phyloP scores from a whole-genome alignment of 495 filamentous ascomycete genomes.

The Podospora conica region DNA sequence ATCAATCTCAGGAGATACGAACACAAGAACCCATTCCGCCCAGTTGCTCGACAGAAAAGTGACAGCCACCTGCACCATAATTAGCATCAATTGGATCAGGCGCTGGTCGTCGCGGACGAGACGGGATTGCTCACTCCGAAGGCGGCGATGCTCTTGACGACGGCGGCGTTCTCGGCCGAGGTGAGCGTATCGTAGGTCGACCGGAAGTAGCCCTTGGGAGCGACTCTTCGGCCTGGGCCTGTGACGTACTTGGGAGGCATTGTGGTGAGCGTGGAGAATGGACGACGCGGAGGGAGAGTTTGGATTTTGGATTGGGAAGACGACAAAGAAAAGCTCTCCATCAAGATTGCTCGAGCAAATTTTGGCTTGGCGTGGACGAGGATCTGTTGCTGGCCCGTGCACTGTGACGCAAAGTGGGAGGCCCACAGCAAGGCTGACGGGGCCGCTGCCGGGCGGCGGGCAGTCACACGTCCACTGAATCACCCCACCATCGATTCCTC shows the following conservation, averaged over 20 bases:
- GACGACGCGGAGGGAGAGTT: background rate
- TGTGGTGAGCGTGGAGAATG: conserved; percentile 6
- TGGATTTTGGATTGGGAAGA: background rate
- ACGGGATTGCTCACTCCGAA: conserved; percentile 59
- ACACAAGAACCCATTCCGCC: conserved; percentile 46
- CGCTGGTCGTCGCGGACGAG: background rate
- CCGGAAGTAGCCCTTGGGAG: conserved; percentile 35
- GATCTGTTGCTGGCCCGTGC: background rate
- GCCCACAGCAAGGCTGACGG: too few relatives aligned
- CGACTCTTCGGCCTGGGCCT: conserved; percentile 5
- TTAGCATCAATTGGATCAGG: conserved; percentile 8
- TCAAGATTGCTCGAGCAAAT: background rate
- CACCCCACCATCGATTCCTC: background rate
- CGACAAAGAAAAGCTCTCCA: background rate
- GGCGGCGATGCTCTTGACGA: conserved; percentile 64
- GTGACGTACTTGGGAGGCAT: conserved; percentile 36
- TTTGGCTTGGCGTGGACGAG: background rate
- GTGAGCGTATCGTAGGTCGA: conserved; percentile 58
- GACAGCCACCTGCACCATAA: conserved; percentile 52
- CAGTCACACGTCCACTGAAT: background rate
- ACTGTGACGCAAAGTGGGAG: background rate
- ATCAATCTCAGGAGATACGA: background rate
- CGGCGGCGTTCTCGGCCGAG: conserved; percentile 64
- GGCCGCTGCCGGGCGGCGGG: too few relatives aligned
- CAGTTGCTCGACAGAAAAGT: conserved; percentile 69